Conservation (phyloP, 495 filamentous ascomycete genomes). For the Rostrohypoxylon terebratum region DNA sequence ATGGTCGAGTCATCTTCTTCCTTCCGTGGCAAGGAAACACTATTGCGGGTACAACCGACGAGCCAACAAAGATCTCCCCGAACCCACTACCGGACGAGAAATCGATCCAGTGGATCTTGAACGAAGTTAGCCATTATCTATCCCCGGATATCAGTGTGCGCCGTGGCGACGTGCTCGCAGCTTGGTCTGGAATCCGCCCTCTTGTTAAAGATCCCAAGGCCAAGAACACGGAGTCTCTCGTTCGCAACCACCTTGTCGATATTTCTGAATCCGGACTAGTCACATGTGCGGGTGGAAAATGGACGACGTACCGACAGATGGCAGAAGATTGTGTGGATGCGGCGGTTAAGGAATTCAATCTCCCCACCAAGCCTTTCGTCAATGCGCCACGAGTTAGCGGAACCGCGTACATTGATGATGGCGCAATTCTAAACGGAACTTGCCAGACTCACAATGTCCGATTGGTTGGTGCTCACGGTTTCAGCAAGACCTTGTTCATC, state of each 20-base stretch:
- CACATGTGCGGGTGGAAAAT: slow-evolving; percentile 97
- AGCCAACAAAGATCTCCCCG: slow-evolving; percentile 80
- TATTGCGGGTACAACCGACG: slow-evolving; percentile 96
- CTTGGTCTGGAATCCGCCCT: slow-evolving; percentile 95
- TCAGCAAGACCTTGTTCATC: slow-evolving; percentile 95
- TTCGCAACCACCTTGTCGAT: slow-evolving; percentile 94
- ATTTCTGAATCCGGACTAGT: slow-evolving; percentile 87
- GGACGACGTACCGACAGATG: slow-evolving; percentile 99
- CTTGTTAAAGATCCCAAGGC: slow-evolving; percentile 95
- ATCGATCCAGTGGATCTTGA: slow-evolving; percentile 96
- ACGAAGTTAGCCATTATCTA: slow-evolving; percentile 89
- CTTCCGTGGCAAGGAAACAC: slow-evolving; percentile 99
- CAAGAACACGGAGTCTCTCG: slow-evolving; percentile 92
- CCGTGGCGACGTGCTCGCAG: slow-evolving; percentile 92
- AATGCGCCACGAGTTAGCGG: slow-evolving; percentile 81
- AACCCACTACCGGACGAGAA: slow-evolving; percentile 91
- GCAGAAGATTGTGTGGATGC: slow-evolving; percentile 96
- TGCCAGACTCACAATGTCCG: slow-evolving; percentile 95
- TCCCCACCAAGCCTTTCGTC: slow-evolving; percentile 69
- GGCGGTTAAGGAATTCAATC: slow-evolving; percentile 79
- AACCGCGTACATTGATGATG: slow-evolving; percentile 78
- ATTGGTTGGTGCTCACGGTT: slow-evolving; percentile 93
- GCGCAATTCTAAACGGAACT: slow-evolving; percentile 79
- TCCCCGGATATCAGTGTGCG: slow-evolving; percentile 94
- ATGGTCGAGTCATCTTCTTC: slow-evolving; percentile 99